Evolutionary conservation across 768 basidiomycete genomes (phyloP).

Genomic region (Tulasnella sp.): DNA sequence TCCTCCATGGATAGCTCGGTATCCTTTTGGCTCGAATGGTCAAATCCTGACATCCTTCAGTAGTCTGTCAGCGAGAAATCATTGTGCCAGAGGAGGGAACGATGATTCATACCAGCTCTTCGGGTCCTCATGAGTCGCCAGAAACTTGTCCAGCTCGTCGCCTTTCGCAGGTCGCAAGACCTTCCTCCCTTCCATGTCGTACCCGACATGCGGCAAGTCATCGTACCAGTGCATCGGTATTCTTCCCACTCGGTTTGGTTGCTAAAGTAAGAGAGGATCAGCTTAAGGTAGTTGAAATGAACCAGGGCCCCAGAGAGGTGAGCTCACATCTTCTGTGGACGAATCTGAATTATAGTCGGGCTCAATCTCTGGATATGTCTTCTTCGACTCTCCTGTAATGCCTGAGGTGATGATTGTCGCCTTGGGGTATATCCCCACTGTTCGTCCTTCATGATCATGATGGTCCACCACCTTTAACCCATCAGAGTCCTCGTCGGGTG

Average conservation of each 20-base stretch:
- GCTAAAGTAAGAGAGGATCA: conserved; percentile 34
- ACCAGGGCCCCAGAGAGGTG: conserved; percentile 5
- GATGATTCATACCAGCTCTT: conserved; percentile 58
- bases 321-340: conserved; percentile 77
- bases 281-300: not conserved
- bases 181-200: conserved; percentile 88
- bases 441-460: conserved; percentile 33
- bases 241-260: conserved; percentile 89
- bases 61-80: not conserved
- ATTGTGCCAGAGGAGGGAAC: not conserved
- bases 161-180: conserved; percentile 89
- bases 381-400: conserved; percentile 76
- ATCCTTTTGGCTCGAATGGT: conserved; percentile 75
- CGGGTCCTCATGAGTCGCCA: conserved; percentile 86
- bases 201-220: conserved; percentile 97
- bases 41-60: conserved; percentile 80
- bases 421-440: conserved; percentile 37
- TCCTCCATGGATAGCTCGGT: conserved; percentile 82
- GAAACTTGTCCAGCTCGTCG: conserved; percentile 94
- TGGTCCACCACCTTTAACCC: conserved; percentile 33
- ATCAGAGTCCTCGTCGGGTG: conserved; percentile 28
- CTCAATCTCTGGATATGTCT: conserved; percentile 78
- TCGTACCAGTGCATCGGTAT: conserved; percentile 99
- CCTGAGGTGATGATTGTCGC: conserved; percentile 60
- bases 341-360: conserved; percentile 87